Conservation (phyloP, 805 yeast genomes). For the Candida adriatica region DNA sequence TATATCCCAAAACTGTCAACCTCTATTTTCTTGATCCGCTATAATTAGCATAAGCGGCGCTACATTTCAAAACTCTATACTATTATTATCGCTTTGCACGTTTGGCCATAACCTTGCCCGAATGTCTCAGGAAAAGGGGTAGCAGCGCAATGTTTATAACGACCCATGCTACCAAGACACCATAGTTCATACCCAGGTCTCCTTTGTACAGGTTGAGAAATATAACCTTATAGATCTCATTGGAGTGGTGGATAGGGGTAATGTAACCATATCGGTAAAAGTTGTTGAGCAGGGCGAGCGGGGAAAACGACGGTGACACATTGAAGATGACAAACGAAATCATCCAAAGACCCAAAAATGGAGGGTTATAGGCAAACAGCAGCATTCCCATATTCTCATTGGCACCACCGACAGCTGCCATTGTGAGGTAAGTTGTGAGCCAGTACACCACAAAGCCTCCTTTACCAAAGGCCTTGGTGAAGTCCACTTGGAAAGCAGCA, state of each 20-base stretch:
- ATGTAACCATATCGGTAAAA: constrained; percentile 62
- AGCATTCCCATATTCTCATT: constrained; percentile 59
- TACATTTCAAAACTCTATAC: too few relatives aligned
- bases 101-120: constrained; percentile 31
- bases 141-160: constrained; percentile 38
- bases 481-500: constrained; percentile 61
- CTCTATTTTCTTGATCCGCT: too few relatives aligned
- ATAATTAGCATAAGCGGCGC: too few relatives aligned
- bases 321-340: constrained; percentile 63
- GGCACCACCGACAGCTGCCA: constrained; percentile 73
- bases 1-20: too few relatives aligned
- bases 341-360: constrained; percentile 64
- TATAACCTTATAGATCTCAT: constrained; percentile 53
- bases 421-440: constrained; percentile 60
- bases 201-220: constrained; percentile 52
- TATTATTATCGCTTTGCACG: constrained; percentile 17
- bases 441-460: constrained; percentile 72
- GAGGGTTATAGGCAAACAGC: constrained; percentile 48
- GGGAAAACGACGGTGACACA: constrained; percentile 62
- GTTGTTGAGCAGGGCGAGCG: constrained; percentile 50
- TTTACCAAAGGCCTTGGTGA: constrained; percentile 50
- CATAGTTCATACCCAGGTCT: constrained; percentile 51
- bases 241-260: constrained; percentile 61
- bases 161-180: constrained; percentile 55
- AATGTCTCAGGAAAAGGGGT: constrained; percentile 39